Evolutionary conservation across 805 yeast genomes (phyloP).

Genomic region (Pichia eremophila): DNA sequence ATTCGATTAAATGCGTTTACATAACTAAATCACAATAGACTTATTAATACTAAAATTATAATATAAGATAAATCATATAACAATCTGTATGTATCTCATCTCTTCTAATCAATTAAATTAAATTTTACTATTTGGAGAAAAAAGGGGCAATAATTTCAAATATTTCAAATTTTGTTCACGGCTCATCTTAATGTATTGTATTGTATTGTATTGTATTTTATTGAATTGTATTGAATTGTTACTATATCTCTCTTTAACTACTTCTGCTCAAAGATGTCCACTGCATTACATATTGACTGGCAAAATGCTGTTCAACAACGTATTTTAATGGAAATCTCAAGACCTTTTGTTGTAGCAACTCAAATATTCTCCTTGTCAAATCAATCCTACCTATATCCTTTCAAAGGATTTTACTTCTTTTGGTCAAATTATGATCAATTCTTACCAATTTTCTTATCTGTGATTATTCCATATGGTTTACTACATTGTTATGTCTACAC

Average conservation of each 20-base stretch:
- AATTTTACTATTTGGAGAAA: too few species aligned
- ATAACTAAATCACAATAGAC: neutral
- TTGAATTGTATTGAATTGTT: too few species aligned
- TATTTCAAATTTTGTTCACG: too few species aligned
- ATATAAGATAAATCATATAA: neutral
- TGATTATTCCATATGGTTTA: slow-evolving; percentile 17
- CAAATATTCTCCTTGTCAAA: slow-evolving; percentile 10
- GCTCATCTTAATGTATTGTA: too few species aligned
- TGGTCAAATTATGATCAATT: slow-evolving; percentile 15
- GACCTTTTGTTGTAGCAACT: slow-evolving; percentile 14
- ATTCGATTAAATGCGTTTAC: slow-evolving; percentile 67
- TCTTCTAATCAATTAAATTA: slow-evolving; percentile 5
- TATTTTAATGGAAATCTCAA: slow-evolving; percentile 13
- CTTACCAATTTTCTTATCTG: slow-evolving; percentile 20
- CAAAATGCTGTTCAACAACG: slow-evolving; percentile 10
- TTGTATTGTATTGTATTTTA: too few species aligned
- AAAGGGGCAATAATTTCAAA: too few species aligned
- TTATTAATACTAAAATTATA: neutral
- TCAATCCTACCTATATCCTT: slow-evolving; percentile 15
- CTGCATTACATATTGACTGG: slow-evolving; percentile 5
- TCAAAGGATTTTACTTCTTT: slow-evolving; percentile 21
- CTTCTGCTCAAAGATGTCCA: neutral
- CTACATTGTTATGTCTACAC: slow-evolving; percentile 15
- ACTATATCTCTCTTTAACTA: too few species aligned
- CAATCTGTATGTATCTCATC: neutral